Evolutionary conservation across 257 asterid species (phyloP).

Genomic region (Ilex asprella): DNA sequence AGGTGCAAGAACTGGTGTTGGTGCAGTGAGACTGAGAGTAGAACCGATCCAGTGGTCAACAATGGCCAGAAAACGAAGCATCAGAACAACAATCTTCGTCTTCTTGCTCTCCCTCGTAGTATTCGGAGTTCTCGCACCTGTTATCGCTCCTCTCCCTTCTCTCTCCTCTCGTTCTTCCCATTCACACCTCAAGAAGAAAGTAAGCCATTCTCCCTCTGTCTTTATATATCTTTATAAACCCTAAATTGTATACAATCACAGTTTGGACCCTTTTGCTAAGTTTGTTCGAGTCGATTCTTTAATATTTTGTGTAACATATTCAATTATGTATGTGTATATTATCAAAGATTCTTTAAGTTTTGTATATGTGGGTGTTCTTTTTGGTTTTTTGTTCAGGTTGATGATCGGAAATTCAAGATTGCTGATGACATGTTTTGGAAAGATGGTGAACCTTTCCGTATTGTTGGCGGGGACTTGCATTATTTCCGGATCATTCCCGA

Average conservation of each 20-base stretch:
- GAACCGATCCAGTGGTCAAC: not conserved
- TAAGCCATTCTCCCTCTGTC: conserved; percentile 13
- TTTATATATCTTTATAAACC: not conserved
- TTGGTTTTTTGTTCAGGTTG: conserved; percentile 29
- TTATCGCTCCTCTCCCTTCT: conserved; percentile 61
- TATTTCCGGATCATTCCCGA: conserved; percentile 81
- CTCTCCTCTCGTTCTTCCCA: conserved; percentile 26
- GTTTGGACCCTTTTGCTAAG: not conserved
- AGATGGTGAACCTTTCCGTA: conserved; percentile 75
- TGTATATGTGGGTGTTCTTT: not conserved
- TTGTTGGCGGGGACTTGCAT: conserved; percentile 93
- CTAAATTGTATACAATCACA: not conserved
- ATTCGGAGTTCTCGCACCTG: conserved; percentile 33
- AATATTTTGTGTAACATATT: not conserved
- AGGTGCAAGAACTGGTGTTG: not conserved
- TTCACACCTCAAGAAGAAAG: conserved; percentile 20
- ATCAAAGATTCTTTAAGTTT: too few relatives aligned
- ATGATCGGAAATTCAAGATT: conserved; percentile 54
- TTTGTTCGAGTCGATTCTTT: not conserved
- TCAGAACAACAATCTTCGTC: conserved; percentile 22
- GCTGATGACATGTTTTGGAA: conserved; percentile 83
- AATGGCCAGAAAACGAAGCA: conserved; percentile 30
- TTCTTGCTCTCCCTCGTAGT: conserved; percentile 33
- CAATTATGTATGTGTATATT: not conserved
- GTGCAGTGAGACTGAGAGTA: not conserved